These are phyloP conservation scores for Metschnikowia arizonensis DNA, from an alignment of 805 yeast genomes.

Conservation along the genomic window DNA sequence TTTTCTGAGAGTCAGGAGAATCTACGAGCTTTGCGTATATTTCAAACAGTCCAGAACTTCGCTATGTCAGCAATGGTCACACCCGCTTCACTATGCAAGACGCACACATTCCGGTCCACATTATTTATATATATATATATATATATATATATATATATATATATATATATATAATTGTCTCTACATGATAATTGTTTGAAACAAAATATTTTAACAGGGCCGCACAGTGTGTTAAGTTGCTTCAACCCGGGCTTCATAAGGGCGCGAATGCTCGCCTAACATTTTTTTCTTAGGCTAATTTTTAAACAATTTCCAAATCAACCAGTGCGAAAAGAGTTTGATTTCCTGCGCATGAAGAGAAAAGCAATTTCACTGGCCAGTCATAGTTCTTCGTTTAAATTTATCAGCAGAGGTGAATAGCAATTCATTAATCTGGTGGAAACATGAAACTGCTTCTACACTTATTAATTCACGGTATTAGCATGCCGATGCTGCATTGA, in stretches of 20 bases:
- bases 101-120: no score
- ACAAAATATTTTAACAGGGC: no score
- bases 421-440: no score
- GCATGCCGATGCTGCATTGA: not conserved
- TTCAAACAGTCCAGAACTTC: constrained; percentile 4
- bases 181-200: not conserved
- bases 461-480: not conserved
- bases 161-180: no score
- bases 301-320: not conserved
- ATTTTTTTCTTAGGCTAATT: not conserved
- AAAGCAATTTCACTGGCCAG: not conserved
- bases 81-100: not conserved
- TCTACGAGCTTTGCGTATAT: constrained; percentile 4
- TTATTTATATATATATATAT: not conserved
- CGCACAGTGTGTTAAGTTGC: not conserved
- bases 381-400: not conserved
- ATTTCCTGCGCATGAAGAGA: not conserved
- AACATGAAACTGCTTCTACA: not conserved
- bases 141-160: no score
- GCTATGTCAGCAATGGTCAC: not conserved
- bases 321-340: not conserved
- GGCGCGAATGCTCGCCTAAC: constrained; percentile 3
- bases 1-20: constrained; percentile 4
- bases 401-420: not conserved
- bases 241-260: not conserved